phyloP scores from a whole-genome alignment of 805 yeast genomes.

The Saturnispora halmiae region DNA sequence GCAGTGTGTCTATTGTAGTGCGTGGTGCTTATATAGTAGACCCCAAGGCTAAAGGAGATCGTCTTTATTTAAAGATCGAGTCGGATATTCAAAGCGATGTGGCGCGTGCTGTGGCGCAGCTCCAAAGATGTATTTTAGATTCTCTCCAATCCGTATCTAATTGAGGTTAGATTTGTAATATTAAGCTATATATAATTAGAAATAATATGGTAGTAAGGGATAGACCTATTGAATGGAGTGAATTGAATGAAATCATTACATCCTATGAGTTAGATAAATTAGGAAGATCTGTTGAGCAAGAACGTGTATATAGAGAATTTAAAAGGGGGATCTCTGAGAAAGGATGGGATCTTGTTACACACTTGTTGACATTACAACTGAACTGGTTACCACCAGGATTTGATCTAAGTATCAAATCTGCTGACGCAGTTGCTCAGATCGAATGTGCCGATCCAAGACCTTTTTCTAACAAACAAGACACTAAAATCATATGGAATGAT shows the following conservation, averaged over 20 bases:
- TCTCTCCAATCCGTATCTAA: conserved; percentile 3
- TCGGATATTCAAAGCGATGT: conserved; percentile 56
- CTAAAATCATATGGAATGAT: conserved; percentile 43
- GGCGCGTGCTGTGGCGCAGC: conserved; percentile 41
- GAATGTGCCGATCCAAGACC: conserved; percentile 31
- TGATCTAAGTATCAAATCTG: conserved; percentile 4
- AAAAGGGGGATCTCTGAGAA: conserved; percentile 31
- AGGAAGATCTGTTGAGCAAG: conserved; percentile 38
- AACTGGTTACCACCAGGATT: conserved; percentile 37
- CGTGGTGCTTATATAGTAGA: conserved; percentile 59
- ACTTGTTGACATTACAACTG: conserved; percentile 39
- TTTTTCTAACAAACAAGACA: conserved; percentile 34
- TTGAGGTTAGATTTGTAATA: too few relatives aligned
- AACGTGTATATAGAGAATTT: conserved; percentile 38
- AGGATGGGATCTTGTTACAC: conserved; percentile 37
- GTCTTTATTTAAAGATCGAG: conserved; percentile 70
- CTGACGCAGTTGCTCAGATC: conserved; percentile 14
- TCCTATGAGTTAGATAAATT: conserved; percentile 38
- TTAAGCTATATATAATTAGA: not conserved
- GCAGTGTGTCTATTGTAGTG: conserved; percentile 69
- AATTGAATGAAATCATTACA: conserved; percentile 30
- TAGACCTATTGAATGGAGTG: conserved; percentile 40
- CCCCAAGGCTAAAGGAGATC: conserved; percentile 58
- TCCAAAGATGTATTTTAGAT: conserved; percentile 5
- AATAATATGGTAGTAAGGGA: conserved; percentile 14